Evolutionary conservation across 352 stramenopile species (phyloP).

Genomic region (Peronospora farinosa): DNA sequence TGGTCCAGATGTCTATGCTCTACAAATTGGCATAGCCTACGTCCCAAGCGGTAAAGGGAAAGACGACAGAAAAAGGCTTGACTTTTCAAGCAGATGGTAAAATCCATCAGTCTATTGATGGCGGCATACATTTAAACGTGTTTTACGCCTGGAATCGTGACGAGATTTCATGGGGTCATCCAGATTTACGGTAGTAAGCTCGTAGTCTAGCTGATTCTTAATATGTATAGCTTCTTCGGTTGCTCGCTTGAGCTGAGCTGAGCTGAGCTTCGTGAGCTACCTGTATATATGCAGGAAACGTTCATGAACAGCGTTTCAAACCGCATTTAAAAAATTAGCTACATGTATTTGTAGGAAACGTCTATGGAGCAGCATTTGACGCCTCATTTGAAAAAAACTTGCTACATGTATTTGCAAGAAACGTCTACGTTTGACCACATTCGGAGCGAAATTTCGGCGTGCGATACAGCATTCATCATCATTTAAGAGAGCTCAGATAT

Average conservation of each 20-base stretch:
- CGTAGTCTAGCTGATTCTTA: neutral
- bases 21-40: neutral
- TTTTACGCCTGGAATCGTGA: no score
- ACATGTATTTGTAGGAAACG: neutral
- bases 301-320: neutral
- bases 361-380: neutral
- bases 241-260: neutral
- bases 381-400: neutral
- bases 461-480: neutral
- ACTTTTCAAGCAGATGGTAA: neutral
- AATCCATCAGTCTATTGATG: neutral
- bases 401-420: neutral
- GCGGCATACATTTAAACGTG: no score
- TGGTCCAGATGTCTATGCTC: neutral
- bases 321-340: neutral
- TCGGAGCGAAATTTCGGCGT: neutral
- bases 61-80: constrained; percentile 18
- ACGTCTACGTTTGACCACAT: neutral
- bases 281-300: neutral
- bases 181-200: neutral
- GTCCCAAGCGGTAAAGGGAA: constrained; percentile 1
- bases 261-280: neutral
- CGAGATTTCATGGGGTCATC: neutral
- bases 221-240: neutral
- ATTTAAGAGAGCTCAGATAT: neutral